These are phyloP conservation scores for Globisporangium heterothallicum DNA, from an alignment of 352 stramenopile genomes.

Conservation along the genomic window DNA sequence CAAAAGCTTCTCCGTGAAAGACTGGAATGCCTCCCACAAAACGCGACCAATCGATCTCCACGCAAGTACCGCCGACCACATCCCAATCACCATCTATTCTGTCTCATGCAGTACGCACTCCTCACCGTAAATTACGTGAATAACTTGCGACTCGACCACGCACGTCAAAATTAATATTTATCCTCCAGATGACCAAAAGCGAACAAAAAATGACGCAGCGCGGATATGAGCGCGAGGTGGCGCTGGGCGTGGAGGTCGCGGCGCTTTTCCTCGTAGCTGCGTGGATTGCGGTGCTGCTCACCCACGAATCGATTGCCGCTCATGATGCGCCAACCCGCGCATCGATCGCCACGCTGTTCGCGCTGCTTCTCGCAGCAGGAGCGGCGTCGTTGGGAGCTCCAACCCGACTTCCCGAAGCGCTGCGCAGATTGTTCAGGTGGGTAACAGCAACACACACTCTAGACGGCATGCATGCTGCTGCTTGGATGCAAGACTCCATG, in stretches of 20 bases:
- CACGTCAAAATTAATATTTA: neutral
- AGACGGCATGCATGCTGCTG: neutral
- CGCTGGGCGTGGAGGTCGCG: constrained; percentile 8
- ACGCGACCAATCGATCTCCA: constrained; percentile 1
- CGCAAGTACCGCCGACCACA: neutral
- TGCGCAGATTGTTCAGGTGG: constrained; percentile 10
- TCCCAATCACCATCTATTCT: neutral
- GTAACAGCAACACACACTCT: neutral
- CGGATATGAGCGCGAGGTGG: constrained; percentile 8
- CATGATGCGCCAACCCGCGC: neutral
- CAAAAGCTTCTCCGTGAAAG: constrained; percentile 4
- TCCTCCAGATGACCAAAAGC: no score
- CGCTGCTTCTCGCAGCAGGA: constrained; percentile 1
- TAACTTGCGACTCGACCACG: no score
- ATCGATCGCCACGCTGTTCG: neutral
- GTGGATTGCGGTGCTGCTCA: constrained; percentile 3
- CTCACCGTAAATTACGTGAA: no score
- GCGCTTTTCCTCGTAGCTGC: constrained; percentile 2
- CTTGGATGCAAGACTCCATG: neutral
- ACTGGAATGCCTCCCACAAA: neutral
- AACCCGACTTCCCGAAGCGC: constrained; percentile 1
- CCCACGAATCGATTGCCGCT: no score
- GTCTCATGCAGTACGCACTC: neutral
- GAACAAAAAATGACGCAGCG: constrained; percentile 2
- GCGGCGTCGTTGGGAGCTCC: neutral